phyloP scores from a whole-genome alignment of 129 eudicot species.

The Pseudognaphalium luteoalbum region DNA sequence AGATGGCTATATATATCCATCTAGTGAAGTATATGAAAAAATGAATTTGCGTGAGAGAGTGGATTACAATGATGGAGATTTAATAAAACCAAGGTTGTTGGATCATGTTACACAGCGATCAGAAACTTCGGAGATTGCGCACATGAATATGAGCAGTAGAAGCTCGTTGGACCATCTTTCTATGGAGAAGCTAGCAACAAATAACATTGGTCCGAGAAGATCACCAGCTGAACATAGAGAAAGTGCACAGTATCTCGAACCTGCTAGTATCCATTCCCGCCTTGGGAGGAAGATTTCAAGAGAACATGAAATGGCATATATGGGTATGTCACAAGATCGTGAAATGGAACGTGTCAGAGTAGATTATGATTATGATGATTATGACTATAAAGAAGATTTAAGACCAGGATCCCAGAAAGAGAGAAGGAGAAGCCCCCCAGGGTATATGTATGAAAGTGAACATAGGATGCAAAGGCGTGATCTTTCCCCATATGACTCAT shows the following conservation, averaged over 20 bases:
- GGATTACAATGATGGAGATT: conserved; percentile 34
- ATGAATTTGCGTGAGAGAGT: conserved; percentile 32
- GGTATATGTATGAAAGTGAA: conserved; percentile 35
- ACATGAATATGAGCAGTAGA: conserved; percentile 25
- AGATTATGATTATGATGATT: conserved; percentile 22
- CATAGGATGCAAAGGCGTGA: conserved; percentile 28
- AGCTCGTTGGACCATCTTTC: conserved; percentile 35
- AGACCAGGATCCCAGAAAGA: conserved; percentile 35
- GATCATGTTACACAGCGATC: conserved; percentile 32
- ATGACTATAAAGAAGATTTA: conserved; percentile 29
- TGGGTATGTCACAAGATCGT: conserved; percentile 40
- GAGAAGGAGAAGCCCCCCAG: conserved; percentile 38
- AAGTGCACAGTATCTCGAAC: conserved; percentile 39
- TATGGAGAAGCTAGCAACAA: conserved; percentile 24
- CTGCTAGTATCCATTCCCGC: conserved; percentile 37
- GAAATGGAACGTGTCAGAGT: conserved; percentile 35
- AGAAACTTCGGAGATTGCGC: conserved; percentile 37
- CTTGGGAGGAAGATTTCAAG: conserved; percentile 40
- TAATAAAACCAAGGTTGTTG: conserved; percentile 24
- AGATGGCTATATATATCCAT: conserved; percentile 36
- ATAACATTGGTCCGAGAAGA: conserved; percentile 29
- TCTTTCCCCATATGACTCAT: conserved; percentile 27
- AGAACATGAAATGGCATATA: conserved; percentile 44
- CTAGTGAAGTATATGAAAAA: conserved; percentile 41
- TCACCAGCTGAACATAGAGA: conserved; percentile 34